Evolutionary conservation across 169 alveolate species (phyloP).

Genomic region (Plasmodium fragile): DNA sequence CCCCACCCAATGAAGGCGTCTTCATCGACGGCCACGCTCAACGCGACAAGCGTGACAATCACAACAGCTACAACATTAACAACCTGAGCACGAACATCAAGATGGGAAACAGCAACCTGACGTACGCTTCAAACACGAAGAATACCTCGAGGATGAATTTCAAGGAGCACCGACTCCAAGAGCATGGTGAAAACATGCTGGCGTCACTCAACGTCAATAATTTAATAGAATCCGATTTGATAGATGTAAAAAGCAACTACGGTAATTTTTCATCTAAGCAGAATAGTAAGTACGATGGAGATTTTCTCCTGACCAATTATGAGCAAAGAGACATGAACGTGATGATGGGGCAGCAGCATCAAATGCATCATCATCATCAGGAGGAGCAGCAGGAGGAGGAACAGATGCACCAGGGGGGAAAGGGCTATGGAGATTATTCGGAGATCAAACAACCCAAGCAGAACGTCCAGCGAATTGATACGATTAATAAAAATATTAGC

Average conservation of each 20-base stretch:
- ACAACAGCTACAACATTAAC: slow-evolving; percentile 56
- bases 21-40: neutral
- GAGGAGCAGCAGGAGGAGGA: no score
- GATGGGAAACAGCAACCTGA: slow-evolving; percentile 58
- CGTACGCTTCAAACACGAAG: slow-evolving; percentile 12
- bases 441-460: slow-evolving; percentile 7
- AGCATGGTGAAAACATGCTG: slow-evolving; percentile 11
- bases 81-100: slow-evolving; percentile 54
- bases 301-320: neutral
- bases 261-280: neutral
- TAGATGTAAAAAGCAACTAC: slow-evolving; percentile 52
- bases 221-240: slow-evolving; percentile 67
- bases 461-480: slow-evolving; percentile 19
- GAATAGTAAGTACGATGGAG: slow-evolving; percentile 2
- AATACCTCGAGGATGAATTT: slow-evolving; percentile 16
- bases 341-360: neutral
- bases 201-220: slow-evolving; percentile 62
- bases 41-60: slow-evolving; percentile 3
- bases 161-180: slow-evolving; percentile 21
- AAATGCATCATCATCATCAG: no score
- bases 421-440: neutral
- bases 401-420: neutral
- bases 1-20: neutral
- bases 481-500: slow-evolving; percentile 59
- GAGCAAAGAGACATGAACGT: slow-evolving; percentile 6